Conservation (phyloP, 768 basidiomycete genomes). For the Phaffia tasmanica region DNA sequence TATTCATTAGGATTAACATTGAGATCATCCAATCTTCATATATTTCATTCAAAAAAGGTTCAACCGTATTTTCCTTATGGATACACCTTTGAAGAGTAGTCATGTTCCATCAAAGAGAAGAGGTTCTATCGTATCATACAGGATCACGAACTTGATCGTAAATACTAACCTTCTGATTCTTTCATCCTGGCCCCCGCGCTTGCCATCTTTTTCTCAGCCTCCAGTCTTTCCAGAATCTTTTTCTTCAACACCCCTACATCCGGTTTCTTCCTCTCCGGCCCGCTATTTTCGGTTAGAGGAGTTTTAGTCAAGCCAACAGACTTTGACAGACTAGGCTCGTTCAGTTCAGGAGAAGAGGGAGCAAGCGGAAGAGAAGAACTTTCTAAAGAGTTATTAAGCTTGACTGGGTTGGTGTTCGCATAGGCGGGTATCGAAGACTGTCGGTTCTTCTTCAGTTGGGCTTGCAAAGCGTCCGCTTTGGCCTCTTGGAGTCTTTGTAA, state of each 20-base stretch:
- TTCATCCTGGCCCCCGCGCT: too few relatives aligned
- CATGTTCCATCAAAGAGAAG: too few relatives aligned
- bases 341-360: neutral
- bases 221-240: slow-evolving; percentile 14
- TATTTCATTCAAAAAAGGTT: too few relatives aligned
- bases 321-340: neutral
- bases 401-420: neutral
- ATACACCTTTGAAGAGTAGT: too few relatives aligned
- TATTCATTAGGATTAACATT: too few relatives aligned
- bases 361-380: neutral
- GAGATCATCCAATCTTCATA: too few relatives aligned
- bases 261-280: slow-evolving; percentile 3
- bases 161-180: too few relatives aligned
- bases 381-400: neutral
- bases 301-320: neutral
- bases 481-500: slow-evolving; percentile 20
- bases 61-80: too few relatives aligned
- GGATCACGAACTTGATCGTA: too few relatives aligned
- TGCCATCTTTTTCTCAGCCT: slow-evolving; percentile 13
- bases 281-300: neutral
- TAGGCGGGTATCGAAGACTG: neutral
- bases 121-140: too few relatives aligned
- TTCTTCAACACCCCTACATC: slow-evolving; percentile 15
- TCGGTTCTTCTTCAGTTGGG: neutral
- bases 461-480: slow-evolving; percentile 19